Evolutionary conservation across 352 stramenopile species (phyloP).

Genomic region (Achlya hypogyna): DNA sequence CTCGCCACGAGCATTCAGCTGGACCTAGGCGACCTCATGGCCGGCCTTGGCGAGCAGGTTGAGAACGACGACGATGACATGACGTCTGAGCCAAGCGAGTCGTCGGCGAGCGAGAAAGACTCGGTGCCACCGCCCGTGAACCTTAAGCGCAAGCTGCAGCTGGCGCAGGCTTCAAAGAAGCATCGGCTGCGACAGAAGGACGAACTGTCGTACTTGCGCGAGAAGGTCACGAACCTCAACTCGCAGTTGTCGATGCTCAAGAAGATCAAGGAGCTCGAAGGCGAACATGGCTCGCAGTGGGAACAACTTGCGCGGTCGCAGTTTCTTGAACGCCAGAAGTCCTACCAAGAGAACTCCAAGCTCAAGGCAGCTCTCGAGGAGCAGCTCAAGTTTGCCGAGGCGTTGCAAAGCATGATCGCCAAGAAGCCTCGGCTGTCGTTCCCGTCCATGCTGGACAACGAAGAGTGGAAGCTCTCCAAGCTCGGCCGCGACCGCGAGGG

Average conservation of each 20-base stretch:
- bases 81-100: conserved; percentile 11
- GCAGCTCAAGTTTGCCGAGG: conserved; percentile 19
- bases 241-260: conserved; percentile 19
- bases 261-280: conserved; percentile 18
- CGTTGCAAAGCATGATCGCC: conserved; percentile 2
- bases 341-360: conserved; percentile 18
- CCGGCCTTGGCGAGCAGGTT: not conserved
- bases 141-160: conserved; percentile 18
- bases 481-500: not conserved
- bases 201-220: conserved; percentile 7
- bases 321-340: conserved; percentile 9
- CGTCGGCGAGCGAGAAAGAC: conserved; percentile 15
- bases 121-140: not conserved
- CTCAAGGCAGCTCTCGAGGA: conserved; percentile 16
- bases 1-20: conserved; percentile 4
- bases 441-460: conserved; percentile 13
- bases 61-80: conserved; percentile 11
- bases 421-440: conserved; percentile 16
- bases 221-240: conserved; percentile 11
- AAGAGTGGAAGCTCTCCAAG: conserved; percentile 22
- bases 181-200: conserved; percentile 17
- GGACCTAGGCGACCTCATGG: conserved; percentile 11
- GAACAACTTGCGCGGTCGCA: conserved; percentile 17
- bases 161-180: conserved; percentile 17
- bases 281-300: conserved; percentile 18